Evolutionary conservation across 148 eudicot genomes (phyloP).

Genomic region (Spergularia bocconei): DNA sequence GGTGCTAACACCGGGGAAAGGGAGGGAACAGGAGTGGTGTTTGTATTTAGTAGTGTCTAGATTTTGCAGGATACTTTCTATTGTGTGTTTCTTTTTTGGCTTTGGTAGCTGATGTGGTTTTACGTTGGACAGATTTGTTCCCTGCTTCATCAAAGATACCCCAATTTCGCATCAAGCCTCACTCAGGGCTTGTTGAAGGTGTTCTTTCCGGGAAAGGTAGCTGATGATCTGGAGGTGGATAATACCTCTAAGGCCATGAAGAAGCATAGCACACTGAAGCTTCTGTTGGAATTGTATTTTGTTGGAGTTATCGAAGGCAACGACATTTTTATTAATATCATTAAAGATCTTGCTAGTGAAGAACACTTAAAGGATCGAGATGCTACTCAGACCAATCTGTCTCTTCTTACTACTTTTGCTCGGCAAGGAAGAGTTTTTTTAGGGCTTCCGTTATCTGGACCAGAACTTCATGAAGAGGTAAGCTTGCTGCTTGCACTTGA

Average conservation of each 20-base stretch:
- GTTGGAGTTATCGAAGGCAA: constrained; percentile 82
- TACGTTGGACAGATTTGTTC: constrained; percentile 66
- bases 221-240: constrained; percentile 80
- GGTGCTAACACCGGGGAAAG: background rate
- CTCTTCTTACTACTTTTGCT: constrained; percentile 90
- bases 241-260: constrained; percentile 80
- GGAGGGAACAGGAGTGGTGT: background rate
- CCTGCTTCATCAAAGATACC: constrained; percentile 91
- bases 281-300: constrained; percentile 87
- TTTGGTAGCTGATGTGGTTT: constrained; percentile 12
- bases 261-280: constrained; percentile 92
- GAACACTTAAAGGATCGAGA: constrained; percentile 96
- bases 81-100: background rate
- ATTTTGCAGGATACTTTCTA: constrained; percentile 1
- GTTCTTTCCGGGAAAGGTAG: constrained; percentile 76
- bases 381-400: constrained; percentile 86
- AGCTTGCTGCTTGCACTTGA: background rate
- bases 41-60: background rate
- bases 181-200: constrained; percentile 76
- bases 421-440: constrained; percentile 88
- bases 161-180: constrained; percentile 75
- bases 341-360: constrained; percentile 78
- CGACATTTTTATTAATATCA: constrained; percentile 64
- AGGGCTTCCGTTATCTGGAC: constrained; percentile 73
- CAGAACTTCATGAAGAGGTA: constrained; percentile 87